Evolutionary conservation across 2,329 filamentous ascomycete genomes (phyloP), one percentile per base, ranked within the genome.

Genomic region (Aspergillus sp.): DNA sequence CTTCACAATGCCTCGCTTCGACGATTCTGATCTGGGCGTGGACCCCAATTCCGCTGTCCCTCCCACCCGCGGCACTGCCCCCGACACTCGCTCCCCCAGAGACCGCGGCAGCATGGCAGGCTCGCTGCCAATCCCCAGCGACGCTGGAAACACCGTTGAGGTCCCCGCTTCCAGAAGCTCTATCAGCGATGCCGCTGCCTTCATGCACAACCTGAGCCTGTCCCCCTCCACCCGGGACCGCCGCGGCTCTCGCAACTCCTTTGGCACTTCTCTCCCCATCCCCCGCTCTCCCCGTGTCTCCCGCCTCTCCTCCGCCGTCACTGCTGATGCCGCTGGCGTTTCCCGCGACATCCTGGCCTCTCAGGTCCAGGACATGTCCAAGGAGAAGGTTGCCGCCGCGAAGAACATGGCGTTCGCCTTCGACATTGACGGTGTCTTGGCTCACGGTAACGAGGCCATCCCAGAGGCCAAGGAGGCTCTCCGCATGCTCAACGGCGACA

Each of bases 331-430:
- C 23, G 60, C 83, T 82, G 63, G 84, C 79, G 61, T 76, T 79
- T 52, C 86, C 3, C 84, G 87, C 33, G 86, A 90, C 50, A 85
- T 91, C 60, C 78, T 91, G 60, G 86, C 86, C 39, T 84, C 86
- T 3, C 88, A 90, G 74, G 80, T 90, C 19, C 89, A 91, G 76
- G 84, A 87, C 62, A 79, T 90, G 63, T 80, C 83, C 65, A 75
- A 82, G 56, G 83, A 87, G 65, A 90, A 89, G 77, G 88, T 89
- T 15, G 76, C 77, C 31, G 82, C 83, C 57, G 88, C 87, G 58
- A 91, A 91, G 82, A 87, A 91, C 78, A 90, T 91, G 87, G 87
- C 87, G 6, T 92, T 92, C 64, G 89, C 87, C 67, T 93, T 92
- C 69, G 77, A 80, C 61, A 79, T 79, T 55, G 86, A 91, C 67